Evolutionary conservation across 331 rosid genomes (phyloP), one percentile per base, ranked within the genome.

Genomic region (Pyracantha coccinea): DNA sequence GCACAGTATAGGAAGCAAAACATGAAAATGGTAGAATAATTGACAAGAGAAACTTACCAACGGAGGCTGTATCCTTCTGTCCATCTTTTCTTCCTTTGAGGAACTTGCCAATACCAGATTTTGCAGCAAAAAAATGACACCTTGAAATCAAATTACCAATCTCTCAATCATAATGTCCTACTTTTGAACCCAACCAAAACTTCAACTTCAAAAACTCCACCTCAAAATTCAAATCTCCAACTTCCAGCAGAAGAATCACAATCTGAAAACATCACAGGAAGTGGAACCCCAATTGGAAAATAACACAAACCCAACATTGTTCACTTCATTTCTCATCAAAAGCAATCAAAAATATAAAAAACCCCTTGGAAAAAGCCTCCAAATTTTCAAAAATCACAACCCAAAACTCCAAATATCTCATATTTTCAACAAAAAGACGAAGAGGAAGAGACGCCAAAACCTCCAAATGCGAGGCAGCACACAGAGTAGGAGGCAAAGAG

Each of bases 41-140:
- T 53, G 50, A 32, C 55, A 65, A 84, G 14, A 58, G 27, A 73
- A 74, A 83, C 82, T 86, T 87, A 94, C 99, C 97, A 94, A 66
- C 77, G 99, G 99, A 74, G 99, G 97, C 75, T 94, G 99, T 77
- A 94, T 83, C 86, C 91, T 83, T 85, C 96, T 92, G 79, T 94
- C 97, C 99, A 92, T 94, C 68, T 59, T 76, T 72, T 71, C 85
- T 44, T 35, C 55, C 68, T 69, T 41, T 41, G 0, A 63, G 44
- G 80, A 75, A 83, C 59, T 83, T 76, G 77, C 77, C 72, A 79
- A 69, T 28, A 78, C 76, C 76, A 80, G 65, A 74, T 73, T 29
- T 61, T 77, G 66, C 65, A 63, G 23, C 66, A 77, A 80, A 76
- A 10, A 0, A 68, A 25, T 57, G 45, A 55, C 52, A 50, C 60